Evolutionary conservation across 768 basidiomycete genomes (phyloP), one percentile per base, ranked within the genome.

Genomic region (Amanita thiersii): DNA sequence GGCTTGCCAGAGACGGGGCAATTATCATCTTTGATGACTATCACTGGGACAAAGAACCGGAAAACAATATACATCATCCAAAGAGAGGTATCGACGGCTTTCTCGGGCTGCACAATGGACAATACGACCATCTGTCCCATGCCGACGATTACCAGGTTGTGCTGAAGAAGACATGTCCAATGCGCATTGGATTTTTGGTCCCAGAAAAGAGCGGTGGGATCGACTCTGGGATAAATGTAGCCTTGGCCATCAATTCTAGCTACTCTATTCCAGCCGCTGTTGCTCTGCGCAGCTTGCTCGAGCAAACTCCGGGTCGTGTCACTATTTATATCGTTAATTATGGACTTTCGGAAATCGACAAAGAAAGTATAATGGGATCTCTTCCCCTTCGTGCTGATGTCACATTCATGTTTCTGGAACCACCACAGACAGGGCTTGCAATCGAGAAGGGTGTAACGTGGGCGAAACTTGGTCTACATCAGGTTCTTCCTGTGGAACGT

Each of bases 1-100:
- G 78, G 4, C 56, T 79, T 12, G 71, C 75, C 2, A 60, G 63
- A 39, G 62, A 68, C 23, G 71, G 66, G 5, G 72, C 72, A 3
- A 56, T 77, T 39, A 48, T 78, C 51, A 68, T 79, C 34, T 74
- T 78, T 48, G 76, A 79, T 47, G 74, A 79, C 52, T 78, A 78
- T 47, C 59, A 63, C 26, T 78, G 76, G 77, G 51, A 65, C 20
- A 61, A 56, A 30, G 66, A 77, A 46, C 70, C 69, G 0, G 50
- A 63, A 21, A 64, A 68, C 7, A 72, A 73, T 42, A 56, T 61
- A 4, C 68, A 73, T 42, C 77, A 78, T 50, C 77, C 77, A 0
- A 70, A 68, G 50, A 64, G 73, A 0, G 76, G 73, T 3, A 69
- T 77, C 41, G 74, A 79, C 39, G 65, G 70, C 7, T 79, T 79